Base-by-base conservation (phyloP, 306 rosid genomes). In the Dryas drummondii region DNA sequence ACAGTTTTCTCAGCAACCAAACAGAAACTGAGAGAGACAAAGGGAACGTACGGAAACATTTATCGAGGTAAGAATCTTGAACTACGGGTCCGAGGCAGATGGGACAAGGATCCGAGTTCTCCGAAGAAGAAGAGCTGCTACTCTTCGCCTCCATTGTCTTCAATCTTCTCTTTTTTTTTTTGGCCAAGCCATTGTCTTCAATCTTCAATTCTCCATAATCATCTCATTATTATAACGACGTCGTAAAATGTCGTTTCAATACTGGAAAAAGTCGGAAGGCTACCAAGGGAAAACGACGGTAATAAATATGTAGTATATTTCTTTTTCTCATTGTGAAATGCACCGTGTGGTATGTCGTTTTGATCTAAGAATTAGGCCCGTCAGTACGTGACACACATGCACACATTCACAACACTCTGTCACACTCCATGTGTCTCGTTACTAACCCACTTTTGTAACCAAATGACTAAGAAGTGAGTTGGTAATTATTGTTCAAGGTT, bases 11-110 rank as follows among this genome's bases (percentile, higher is more conserved):
- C 48, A 56, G 50, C 22, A 68, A 42, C 51, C 42, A 27, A 54
- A 81, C 41, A 27, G 52, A 15, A 26, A 32, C 3, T 27, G 41
- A 70, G 56, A 54, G 68, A 71, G 51, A 17, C 59, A 56, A 40
- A 5, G 26, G 41, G 19, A 47, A 42, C 78, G 40, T 85, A 90
- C 94, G 98, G 59, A 86, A 82, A 78, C 97, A 93, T 70, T 83
- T 82, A 53, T 93, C 90, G 14, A 89, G 98, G 76, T 84, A 93
- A 44, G 96, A 93, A 44, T 82, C 71, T 78, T 87, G 90, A 84
- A 71, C 9, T 15, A 84, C 67, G 44, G 91, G 74, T 55, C 88
- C 89, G 59, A 91, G 89, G 79, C 94, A 93, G 71, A 93, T 91
- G 52, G 97, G 94, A 71, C 98, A 93, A n/a, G 81, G 80, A 78